Percentiles rank a stretch among this genome's conserved stretches.
These are phyloP conservation scores for Solanum boliviense DNA, from an alignment of 257 asterid species.

Conservation along the genomic window DNA sequence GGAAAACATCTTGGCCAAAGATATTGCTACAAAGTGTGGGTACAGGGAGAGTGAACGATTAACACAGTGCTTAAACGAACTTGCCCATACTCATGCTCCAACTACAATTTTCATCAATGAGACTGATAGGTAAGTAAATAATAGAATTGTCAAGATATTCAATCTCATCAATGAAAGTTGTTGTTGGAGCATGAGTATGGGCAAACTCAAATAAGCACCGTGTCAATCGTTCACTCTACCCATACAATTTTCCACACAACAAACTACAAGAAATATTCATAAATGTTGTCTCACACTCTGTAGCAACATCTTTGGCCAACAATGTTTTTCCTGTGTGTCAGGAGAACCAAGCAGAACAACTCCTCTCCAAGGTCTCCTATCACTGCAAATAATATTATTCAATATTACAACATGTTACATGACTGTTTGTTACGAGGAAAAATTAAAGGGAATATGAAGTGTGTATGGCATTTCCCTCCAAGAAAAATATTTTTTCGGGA, in stretches of 20 bases:
- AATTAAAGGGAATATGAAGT: background rate
- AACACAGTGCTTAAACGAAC: slow-evolving; percentile 89
- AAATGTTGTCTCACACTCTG: slow-evolving; percentile 92
- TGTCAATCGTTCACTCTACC: slow-evolving; percentile 76
- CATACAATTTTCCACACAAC: too few species aligned
- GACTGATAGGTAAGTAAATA: slow-evolving; percentile 22
- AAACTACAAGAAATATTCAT: slow-evolving; percentile 73
- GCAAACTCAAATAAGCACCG: slow-evolving; percentile 62
- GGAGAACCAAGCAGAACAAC: slow-evolving; percentile 96
- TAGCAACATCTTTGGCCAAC: slow-evolving; percentile 94
- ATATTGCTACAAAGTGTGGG: background rate
- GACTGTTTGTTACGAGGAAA: background rate
- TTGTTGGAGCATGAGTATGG: slow-evolving; percentile 90
- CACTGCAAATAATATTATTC: too few species aligned
- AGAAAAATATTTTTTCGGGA: background rate
- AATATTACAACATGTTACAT: background rate
- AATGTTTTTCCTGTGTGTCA: slow-evolving; percentile 92
- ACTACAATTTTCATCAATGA: slow-evolving; percentile 94
- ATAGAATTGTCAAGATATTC: background rate
- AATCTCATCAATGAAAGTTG: slow-evolving; percentile 88
- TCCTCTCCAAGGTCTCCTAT: too few species aligned
- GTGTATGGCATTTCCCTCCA: background rate
- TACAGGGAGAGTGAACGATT: slow-evolving; percentile 90
- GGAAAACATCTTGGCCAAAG: too few species aligned
- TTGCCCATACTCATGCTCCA: slow-evolving; percentile 90